phyloP scores from a whole-genome alignment of 441 rosid species.

The Macaranga tanarius region DNA sequence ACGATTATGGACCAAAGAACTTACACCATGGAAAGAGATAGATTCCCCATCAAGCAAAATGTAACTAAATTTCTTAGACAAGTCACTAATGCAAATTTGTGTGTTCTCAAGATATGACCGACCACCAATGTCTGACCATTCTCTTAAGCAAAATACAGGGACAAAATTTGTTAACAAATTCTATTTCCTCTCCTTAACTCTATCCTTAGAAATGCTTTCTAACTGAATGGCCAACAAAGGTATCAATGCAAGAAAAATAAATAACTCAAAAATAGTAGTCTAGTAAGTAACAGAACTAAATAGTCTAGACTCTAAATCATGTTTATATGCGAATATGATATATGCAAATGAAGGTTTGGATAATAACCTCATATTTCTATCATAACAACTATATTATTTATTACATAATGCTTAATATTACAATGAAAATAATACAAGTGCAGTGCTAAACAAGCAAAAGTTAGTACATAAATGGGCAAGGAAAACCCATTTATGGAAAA shows the following conservation, averaged over 20 bases:
- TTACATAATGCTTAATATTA: too few species aligned
- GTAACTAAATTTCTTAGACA: constrained; percentile 50
- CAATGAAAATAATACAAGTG: neutral
- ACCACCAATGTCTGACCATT: constrained; percentile 61
- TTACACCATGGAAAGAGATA: constrained; percentile 64
- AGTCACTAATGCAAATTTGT: constrained; percentile 51
- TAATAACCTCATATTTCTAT: neutral
- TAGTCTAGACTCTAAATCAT: neutral
- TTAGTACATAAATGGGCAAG: too few species aligned
- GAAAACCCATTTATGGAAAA: neutral
- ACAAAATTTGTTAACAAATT: constrained; percentile 31
- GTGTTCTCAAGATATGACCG: constrained; percentile 62
- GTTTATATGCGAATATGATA: neutral
- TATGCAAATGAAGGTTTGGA: neutral
- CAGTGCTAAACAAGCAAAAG: neutral
- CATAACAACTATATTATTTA: neutral
- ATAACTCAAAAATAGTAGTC: neutral
- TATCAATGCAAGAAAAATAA: neutral
- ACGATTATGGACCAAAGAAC: constrained; percentile 22
- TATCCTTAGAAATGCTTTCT: constrained; percentile 61
- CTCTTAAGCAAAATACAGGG: constrained; percentile 57
- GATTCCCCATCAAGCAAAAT: constrained; percentile 34
- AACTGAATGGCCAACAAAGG: constrained; percentile 39
- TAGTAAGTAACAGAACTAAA: neutral
- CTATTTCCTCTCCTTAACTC: constrained; percentile 36